Conservation (phyloP, 768 basidiomycete genomes). For the Leccinum pellstonianum region DNA sequence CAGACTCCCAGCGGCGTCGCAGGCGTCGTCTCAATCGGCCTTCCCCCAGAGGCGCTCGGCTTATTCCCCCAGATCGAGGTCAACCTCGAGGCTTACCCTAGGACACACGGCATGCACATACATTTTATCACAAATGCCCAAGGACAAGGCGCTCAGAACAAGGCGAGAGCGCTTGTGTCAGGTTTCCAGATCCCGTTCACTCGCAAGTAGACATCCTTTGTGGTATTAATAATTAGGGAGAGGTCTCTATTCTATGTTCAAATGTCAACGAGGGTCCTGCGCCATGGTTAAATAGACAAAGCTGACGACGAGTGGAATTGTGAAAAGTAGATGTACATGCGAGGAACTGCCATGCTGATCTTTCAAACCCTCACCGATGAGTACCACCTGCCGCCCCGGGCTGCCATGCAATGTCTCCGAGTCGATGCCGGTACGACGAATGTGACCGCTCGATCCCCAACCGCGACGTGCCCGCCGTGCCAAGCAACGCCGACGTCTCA, state of each 20-base stretch:
- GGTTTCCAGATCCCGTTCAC: constrained; percentile 92
- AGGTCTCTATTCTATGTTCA: constrained; percentile 25
- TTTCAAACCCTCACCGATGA: constrained; percentile 21
- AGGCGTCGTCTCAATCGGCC: constrained; percentile 88
- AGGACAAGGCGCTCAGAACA: constrained; percentile 88
- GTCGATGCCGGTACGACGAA: constrained; percentile 46
- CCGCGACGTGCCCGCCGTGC: constrained; percentile 25
- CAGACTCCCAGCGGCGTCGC: constrained; percentile 76
- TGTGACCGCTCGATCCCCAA: constrained; percentile 36
- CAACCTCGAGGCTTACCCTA: constrained; percentile 87
- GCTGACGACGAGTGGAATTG: constrained; percentile 13
- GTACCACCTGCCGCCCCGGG: constrained; percentile 8
- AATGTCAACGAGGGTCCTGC: constrained; percentile 31
- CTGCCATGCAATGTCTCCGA: constrained; percentile 68
- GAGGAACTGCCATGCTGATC: not conserved
- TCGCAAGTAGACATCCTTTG: constrained; percentile 34
- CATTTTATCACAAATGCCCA: constrained; percentile 88
- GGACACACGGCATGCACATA: constrained; percentile 86
- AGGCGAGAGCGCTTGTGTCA: constrained; percentile 81
- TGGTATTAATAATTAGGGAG: constrained; percentile 26
- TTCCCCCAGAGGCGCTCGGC: constrained; percentile 79
- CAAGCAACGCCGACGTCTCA: constrained; percentile 49
- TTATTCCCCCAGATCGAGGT: constrained; percentile 97
- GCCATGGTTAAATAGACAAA: constrained; percentile 21
- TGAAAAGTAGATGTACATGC: constrained; percentile 14